A percentile compares a stretch with the other conserved stretches of the same genome.
Conservation (phyloP, 768 basidiomycete genomes). For the Lactarius sanguifluus region DNA sequence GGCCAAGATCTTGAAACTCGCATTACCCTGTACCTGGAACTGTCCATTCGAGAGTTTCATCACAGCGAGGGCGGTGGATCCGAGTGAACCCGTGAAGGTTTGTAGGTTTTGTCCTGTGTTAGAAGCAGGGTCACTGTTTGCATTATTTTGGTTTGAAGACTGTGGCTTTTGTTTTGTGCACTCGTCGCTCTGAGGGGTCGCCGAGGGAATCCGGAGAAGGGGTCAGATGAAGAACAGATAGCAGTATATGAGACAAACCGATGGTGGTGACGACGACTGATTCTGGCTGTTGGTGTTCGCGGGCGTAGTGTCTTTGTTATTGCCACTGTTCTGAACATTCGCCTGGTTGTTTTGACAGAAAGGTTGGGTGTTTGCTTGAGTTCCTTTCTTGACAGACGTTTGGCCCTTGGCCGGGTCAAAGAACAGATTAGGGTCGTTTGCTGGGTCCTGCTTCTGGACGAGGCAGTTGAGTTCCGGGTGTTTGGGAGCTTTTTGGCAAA, state of each 20-base stretch:
- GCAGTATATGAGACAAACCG: constrained; percentile 8
- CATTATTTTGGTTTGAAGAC: neutral
- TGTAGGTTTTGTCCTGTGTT: constrained; percentile 44
- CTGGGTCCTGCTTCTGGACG: constrained; percentile 40
- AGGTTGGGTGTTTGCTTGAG: constrained; percentile 42
- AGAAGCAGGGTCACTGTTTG: constrained; percentile 8
- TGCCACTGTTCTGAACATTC: neutral
- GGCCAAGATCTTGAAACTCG: constrained; percentile 45
- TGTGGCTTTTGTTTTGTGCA: neutral
- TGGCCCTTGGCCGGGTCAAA: constrained; percentile 36
- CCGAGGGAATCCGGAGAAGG: neutral
- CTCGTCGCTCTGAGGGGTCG: too few relatives aligned
- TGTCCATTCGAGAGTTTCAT: constrained; percentile 41
- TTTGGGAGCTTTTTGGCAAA: constrained; percentile 41
- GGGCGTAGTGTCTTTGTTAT: too few relatives aligned
- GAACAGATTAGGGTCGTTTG: constrained; percentile 37
- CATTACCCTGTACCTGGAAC: constrained; percentile 52
- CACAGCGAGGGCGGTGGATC: constrained; percentile 48
- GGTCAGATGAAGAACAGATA: constrained; percentile 5
- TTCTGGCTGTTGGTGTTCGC: too few relatives aligned
- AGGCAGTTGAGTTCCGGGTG: constrained; percentile 39
- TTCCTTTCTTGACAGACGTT: constrained; percentile 45
- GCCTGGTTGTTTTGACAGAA: constrained; percentile 16
- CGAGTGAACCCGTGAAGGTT: constrained; percentile 49
- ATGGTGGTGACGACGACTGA: neutral